Evolutionary conservation across 345 rosid genomes (phyloP), one percentile per base, ranked within the genome.

Genomic region (Litchi chinensis): DNA sequence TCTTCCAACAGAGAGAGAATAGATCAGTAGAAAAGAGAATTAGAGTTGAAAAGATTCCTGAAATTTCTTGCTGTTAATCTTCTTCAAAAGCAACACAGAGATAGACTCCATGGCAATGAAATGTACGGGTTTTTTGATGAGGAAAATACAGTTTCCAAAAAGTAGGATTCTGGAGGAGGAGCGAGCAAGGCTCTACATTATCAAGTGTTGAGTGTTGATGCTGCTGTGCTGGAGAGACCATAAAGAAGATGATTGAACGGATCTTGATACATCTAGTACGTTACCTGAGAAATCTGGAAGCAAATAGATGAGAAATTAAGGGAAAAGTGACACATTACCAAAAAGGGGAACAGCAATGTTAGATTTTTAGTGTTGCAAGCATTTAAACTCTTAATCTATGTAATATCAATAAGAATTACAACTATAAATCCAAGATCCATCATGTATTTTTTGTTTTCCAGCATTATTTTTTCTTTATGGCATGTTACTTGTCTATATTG

Each of bases 151-250:
- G 69, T 68, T 67, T 68, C 71, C 80, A 8, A 78, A 56, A 54
- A 63, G 57, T 39, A 78, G 59, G 77, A 73, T 65, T 77, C 57
- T 83, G 18, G 81, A 81, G 60, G 84, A 73, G 85, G 79, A 83
- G 79, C 79, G 64, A 69, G 79, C 80, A 37, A 87, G 84, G 79
- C 71, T 87, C 57, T 85, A 81, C 76, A 83, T 83, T 54, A 77
- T 83, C 73, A 79, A 71, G 71, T 84, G 77, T 5, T 82, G 87
- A 65, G 85, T 83, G 69, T 5, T 80, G 80, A 82, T 80, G 87
- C 77, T 85, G 77, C 43, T 82, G 79, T 85, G 81, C 81, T 82
- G 90, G 90, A 78, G 77, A 77, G 83, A 82, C 48, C 65, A 48
- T 2, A 24, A 71, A 70, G 78, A 71, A 64, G 78, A 82, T 80